These are phyloP conservation scores for Sindora glabra DNA, from an alignment of 306 rosid genomes.

Conservation along the genomic window DNA sequence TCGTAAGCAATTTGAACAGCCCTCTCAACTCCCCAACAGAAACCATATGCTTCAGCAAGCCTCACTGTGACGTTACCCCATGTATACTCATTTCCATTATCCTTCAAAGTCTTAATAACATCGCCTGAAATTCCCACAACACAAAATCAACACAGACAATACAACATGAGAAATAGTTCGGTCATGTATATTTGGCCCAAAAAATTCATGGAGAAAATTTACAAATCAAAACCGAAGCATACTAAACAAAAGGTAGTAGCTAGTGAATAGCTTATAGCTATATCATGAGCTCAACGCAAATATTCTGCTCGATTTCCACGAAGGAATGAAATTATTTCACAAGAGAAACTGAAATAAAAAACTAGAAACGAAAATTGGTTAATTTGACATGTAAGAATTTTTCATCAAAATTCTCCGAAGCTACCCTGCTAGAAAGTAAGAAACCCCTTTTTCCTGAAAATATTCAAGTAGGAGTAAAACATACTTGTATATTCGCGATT, in stretches of 20 bases:
- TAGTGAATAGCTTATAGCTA: background rate
- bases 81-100: slow-evolving; percentile 62
- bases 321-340: too few relatives aligned
- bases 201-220: background rate
- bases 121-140: slow-evolving; percentile 56
- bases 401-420: too few relatives aligned
- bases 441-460: too few relatives aligned
- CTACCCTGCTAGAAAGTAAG: background rate
- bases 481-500: slow-evolving; percentile 84
- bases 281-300: background rate
- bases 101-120: slow-evolving; percentile 72
- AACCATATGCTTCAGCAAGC: slow-evolving; percentile 90
- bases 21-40: slow-evolving; percentile 98
- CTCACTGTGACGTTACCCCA: slow-evolving; percentile 92
- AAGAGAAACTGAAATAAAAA: background rate
- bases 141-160: slow-evolving; percentile 10
- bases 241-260: background rate
- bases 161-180: background rate
- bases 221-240: background rate
- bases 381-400: too few relatives aligned
- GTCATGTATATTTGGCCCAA: background rate
- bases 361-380: too few relatives aligned
- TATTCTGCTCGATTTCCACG: background rate
- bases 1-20: slow-evolving; percentile 99
- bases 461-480: too few relatives aligned